These are phyloP conservation scores for Amanita polypyramis DNA, from an alignment of 768 basidiomycete genomes.

Conservation along the genomic window DNA sequence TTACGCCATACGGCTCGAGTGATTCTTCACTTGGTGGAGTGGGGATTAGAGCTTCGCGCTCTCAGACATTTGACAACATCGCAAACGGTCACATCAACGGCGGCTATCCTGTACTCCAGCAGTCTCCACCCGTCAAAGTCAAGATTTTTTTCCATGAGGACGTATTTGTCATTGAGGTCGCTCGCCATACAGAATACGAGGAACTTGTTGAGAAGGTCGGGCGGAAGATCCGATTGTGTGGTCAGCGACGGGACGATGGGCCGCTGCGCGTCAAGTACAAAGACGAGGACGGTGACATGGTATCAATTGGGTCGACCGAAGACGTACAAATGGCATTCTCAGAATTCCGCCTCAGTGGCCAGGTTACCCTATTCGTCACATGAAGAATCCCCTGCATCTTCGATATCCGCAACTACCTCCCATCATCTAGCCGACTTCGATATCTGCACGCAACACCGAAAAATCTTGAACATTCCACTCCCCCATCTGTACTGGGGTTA, in stretches of 20 bases:
- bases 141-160: constrained; percentile 95
- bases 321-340: constrained; percentile 95
- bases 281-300: constrained; percentile 89
- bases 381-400: constrained; percentile 23
- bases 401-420: not conserved
- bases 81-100: constrained; percentile 16
- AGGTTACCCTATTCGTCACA: constrained; percentile 74
- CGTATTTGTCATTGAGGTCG: constrained; percentile 89
- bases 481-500: constrained; percentile 1
- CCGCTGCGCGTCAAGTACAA: constrained; percentile 79
- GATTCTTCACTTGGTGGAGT: constrained; percentile 65
- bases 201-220: constrained; percentile 86
- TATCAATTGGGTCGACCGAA: constrained; percentile 81
- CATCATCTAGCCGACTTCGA: constrained; percentile 4
- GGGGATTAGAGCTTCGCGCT: constrained; percentile 42
- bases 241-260: constrained; percentile 69
- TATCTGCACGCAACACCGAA: constrained; percentile 5
- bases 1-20: constrained; percentile 86
- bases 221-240: constrained; percentile 88
- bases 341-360: constrained; percentile 65
- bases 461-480: not conserved
- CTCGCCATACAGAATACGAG: constrained; percentile 64
- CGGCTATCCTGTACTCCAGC: not conserved
- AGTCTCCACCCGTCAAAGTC: constrained; percentile 59
- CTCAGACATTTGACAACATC: constrained; percentile 39